Base-by-base conservation (phyloP, 306 rosid species). In the Lotus japonicus region DNA sequence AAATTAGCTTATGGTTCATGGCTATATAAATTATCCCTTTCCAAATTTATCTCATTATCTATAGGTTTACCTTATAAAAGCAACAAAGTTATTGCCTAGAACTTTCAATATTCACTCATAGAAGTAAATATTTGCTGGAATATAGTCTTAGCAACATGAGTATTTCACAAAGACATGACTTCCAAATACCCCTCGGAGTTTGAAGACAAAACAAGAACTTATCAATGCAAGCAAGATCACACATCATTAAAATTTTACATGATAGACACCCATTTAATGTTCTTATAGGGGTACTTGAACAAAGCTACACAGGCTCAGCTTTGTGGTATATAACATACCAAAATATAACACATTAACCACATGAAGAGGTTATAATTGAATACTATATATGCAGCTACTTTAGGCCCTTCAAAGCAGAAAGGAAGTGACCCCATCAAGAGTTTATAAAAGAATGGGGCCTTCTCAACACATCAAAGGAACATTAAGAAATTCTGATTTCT, bases 61-160 rank as follows among this genome's bases (percentile, higher is more conserved):
- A n/a, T n/a, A n/a, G n/a, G n/a, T n/a, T n/a, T n/a, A n/a, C n/a
- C n/a, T n/a, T n/a, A n/a, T n/a, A n/a, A n/a, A n/a, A n/a, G n/a
- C n/a, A n/a, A n/a, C n/a, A n/a, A n/a, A n/a, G n/a, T n/a, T n/a
- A n/a, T n/a, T n/a, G n/a, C n/a, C n/a, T n/a, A n/a, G n/a, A n/a
- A n/a, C n/a, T n/a, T n/a, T n/a, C n/a, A n/a, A n/a, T n/a, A n/a
- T n/a, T n/a, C n/a, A n/a, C n/a, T n/a, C n/a, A n/a, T n/a, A n/a
- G n/a, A n/a, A n/a, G n/a, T n/a, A n/a, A n/a, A n/a, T n/a, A n/a
- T n/a, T n/a, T n/a, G n/a, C n/a, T n/a, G n/a, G n/a, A n/a, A n/a
- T n/a, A n/a, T n/a, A 53, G 17, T 76, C 67, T 53, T 44, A 23
- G 55, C 67, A 58, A 51, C 13, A 65, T 45, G 44, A 76, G 58